Evolutionary conservation across 305 asterid genomes (phyloP), one percentile per base, ranked within the genome.

Genomic region (Solanum aculeatissimum): DNA sequence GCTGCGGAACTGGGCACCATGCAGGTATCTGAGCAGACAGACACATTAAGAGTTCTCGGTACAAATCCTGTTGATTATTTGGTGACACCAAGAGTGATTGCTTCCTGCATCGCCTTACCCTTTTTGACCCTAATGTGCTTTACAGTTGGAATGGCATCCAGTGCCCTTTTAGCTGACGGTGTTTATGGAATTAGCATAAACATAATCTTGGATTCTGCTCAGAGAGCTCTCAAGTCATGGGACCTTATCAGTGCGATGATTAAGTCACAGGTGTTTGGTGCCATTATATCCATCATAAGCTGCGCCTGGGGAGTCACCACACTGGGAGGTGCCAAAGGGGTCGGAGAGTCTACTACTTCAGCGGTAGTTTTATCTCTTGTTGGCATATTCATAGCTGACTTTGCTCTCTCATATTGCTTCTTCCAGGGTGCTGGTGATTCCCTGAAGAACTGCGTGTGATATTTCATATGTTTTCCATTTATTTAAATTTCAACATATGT

Each of bases 11-110:
- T 97, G 71, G 99, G 97, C 69, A 97, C 98, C 16, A 95, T 97
- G 99, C 98, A 97, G 89, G 99, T 97, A 40, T 97, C 99, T 2
- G 99, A 97, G 87, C 99, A 95, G 89, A 97, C 95, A 0, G 99
- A 97, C 89, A 93, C 98, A 0, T 85, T 97, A 79, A 92, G 98
- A 84, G 99, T 97, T 88, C 96, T 97, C 13, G 98, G 98, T 32
- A 77, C 99, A 40, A 84, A 92, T 80, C 99, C 99, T 0, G 95
- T 96, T 57, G 99, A 94, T 84, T 96, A 96, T 89, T 87, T 96
- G 71, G 95, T 96, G 81, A 93, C 97, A 25, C 98, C 99, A 74
- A 87, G 99, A 86, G 98, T 96, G 47, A 85, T 96, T 29, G 98
- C 98, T 75, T 91, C 97, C 1, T 93, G 95, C 78, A 85, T 94